These are phyloP conservation scores for Bassia scoparia DNA, from an alignment of 148 eudicot species.

Conservation along the genomic window DNA sequence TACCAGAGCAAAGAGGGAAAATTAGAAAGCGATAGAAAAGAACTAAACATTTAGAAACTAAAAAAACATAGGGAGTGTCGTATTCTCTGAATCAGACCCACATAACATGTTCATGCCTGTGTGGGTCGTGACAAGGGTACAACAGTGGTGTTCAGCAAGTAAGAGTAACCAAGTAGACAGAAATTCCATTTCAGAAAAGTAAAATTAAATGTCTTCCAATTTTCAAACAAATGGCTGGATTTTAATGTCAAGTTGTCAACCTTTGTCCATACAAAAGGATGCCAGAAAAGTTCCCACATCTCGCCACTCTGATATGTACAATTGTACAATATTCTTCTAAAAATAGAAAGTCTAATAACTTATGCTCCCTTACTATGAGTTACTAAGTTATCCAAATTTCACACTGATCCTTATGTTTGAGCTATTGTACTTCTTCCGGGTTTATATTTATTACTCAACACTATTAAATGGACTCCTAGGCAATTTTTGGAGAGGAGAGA, in stretches of 20 bases:
- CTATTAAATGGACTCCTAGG: too few species aligned
- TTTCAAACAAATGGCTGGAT: neutral
- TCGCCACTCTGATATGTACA: neutral
- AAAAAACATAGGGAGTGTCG: neutral
- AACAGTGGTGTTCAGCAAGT: too few species aligned
- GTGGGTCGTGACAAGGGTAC: too few species aligned
- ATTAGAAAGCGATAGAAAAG: constrained; percentile 11
- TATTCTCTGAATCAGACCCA: too few species aligned
- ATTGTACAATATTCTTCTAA: neutral
- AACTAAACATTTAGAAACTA: neutral
- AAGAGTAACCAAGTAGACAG: neutral
- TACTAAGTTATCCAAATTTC: too few species aligned
- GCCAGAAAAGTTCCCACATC: neutral
- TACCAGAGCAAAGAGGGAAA: constrained; percentile 20
- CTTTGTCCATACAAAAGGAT: neutral
- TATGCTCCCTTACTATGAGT: too few species aligned
- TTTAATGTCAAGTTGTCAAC: neutral
- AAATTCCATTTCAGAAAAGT: neutral
- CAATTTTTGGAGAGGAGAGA: too few species aligned
- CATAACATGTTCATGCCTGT: too few species aligned
- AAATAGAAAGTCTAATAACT: neutral
- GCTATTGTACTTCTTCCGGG: too few species aligned
- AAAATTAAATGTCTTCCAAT: too few species aligned
- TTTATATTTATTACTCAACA: too few species aligned
- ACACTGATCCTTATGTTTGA: too few species aligned